These are phyloP conservation scores for Penicillium cataractarum DNA, from an alignment of 495 filamentous ascomycete species.

Conservation along the genomic window DNA sequence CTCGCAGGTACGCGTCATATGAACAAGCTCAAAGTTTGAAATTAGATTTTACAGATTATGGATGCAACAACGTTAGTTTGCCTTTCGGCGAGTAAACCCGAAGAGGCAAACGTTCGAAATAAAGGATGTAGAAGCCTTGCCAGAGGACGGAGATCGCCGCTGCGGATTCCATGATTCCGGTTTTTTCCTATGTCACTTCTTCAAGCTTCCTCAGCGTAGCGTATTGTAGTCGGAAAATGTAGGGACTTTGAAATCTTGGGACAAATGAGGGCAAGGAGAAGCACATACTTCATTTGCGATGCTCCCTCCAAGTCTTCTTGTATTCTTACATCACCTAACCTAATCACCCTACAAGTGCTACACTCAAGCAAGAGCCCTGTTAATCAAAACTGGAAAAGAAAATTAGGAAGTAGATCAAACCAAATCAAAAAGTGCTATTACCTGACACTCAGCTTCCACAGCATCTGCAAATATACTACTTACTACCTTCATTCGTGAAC, in stretches of 20 bases:
- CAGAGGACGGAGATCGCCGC: not conserved
- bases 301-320: too few relatives aligned
- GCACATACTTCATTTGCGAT: too few relatives aligned
- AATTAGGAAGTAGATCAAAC: too few relatives aligned
- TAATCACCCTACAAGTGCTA: too few relatives aligned
- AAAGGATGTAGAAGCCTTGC: not conserved
- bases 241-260: not conserved
- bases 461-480: too few relatives aligned
- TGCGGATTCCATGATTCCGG: not conserved
- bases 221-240: not conserved
- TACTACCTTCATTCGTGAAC: too few relatives aligned
- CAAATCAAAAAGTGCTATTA: too few relatives aligned
- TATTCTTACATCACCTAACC: too few relatives aligned
- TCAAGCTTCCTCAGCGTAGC: not conserved
- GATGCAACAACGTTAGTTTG: conserved; percentile 15
- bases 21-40: conserved; percentile 15
- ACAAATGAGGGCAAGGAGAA: not conserved
- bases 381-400: too few relatives aligned
- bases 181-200: not conserved
- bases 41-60: conserved; percentile 1
- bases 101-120: not conserved
- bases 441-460: too few relatives aligned
- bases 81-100: not conserved
- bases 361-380: too few relatives aligned
- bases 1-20: conserved; percentile 9